Evolutionary conservation across 164 flowering plant species (phyloP), one percentile per base, ranked within the genome.

Genomic region (Amborella trichopoda): DNA sequence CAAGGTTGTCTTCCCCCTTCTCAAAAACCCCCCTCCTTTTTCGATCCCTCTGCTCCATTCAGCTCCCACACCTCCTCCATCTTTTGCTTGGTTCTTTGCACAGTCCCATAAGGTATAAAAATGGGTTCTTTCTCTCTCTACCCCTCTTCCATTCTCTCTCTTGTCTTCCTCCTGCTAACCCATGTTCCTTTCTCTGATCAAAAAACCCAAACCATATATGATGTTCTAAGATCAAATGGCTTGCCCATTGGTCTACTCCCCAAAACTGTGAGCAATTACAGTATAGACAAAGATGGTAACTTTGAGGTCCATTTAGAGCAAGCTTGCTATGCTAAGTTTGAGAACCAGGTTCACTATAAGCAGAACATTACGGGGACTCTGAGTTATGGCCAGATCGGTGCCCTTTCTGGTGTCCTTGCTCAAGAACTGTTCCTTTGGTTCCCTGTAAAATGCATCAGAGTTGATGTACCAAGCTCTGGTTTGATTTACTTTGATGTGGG

Each of bases 341-440:
- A 72, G 42, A 66, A 55, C 28, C 56, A 61, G 33, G 49, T 72
- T 17, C 69, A 62, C 40, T 72, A 72, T 52, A 71, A 72, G 3
- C 44, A 48, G n/a, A 66, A 69, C 42, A 60, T 72, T 5, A 44
- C 74, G 21, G 77, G 77, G 1, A 45, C 36, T 8, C 20, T 72
- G 12, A 69, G 69, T 22, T 63, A 53, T 40, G 77, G 74, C 3
- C 77, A 54, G 74, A 69, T 72, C 55, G 65, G 52, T 0, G 56
- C 47, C 5, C 37, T 72, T 4, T 57, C 74, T 13, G 77, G 77
- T 2, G 41, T 72, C 28, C 41, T 60, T 2, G 71, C 77, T 20
- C 74, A 63, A 52, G 77, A 72, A 32, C 51, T 72, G 4, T 72
- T 72, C 27, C 59, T 72, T 3, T 72, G 77, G 77, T 66, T 72